Base-by-base conservation (phyloP, 192 early-diverging fungal genomes). In the Coemansia umbellata region DNA sequence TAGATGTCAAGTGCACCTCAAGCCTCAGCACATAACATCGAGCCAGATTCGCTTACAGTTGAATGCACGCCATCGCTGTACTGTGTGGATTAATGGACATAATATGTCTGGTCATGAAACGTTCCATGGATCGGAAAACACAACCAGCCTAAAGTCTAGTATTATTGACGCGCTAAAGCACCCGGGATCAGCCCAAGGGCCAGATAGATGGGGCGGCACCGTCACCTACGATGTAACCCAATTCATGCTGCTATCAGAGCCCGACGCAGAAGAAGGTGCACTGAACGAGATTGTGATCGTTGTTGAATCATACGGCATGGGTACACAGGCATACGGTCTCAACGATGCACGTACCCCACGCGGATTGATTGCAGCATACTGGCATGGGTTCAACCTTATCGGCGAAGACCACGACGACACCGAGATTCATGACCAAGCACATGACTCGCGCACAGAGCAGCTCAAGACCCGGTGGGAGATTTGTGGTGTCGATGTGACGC, bases 21-120 rank as follows among this genome's bases (percentile, higher is more conserved):
- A 60, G 48, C 63, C 57, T 39, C 33, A 48, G 35, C 72, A 60
- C 22, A 53, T 62, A 19, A 73, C 19, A 8, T 32, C 50, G 37
- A 37, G 39, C 35, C 58, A 44, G 10, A 68, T 88, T 18, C 33
- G 47, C 14, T 64, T 94, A 19, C 71, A 74, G 37, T 51, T 92
- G 27, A 91, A 89, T 58, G 78, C 75, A 30, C 81, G 92, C 21
- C 84, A 94, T 67, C 75, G 88, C 28, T 79, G 76, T 47, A 86
- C 85, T 0, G 59, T 89, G 17, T 82, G 82, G 60, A 53, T 89
- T 31, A 94, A 94, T 63, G 82, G 82, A 0, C 43, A 77, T 24
- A 82, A 87, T 53, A 67, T 87, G 50, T 90, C 88, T 8, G 88
- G 89, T 0, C 88, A 94, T 53, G 87, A 85, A 48, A 89, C 87